A percentile compares a stretch with the other conserved stretches of the same genome.
Conservation (phyloP, 345 rosid species). For the Dovyalis caffra region DNA sequence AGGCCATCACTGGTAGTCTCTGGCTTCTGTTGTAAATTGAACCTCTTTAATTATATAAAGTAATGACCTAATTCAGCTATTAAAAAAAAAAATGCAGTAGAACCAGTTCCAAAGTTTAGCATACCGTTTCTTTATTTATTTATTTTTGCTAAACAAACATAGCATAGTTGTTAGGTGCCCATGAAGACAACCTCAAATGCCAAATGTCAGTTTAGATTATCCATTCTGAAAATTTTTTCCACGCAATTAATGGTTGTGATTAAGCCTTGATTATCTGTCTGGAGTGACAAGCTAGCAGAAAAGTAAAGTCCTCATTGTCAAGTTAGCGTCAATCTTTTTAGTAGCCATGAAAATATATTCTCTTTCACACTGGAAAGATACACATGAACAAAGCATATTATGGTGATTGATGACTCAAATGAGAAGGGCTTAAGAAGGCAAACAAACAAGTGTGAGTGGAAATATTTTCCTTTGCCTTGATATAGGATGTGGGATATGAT, state of each 20-base stretch:
- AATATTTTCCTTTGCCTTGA: constrained; percentile 7
- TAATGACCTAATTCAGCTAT: too few relatives aligned
- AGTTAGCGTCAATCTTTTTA: not conserved
- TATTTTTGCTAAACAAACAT: too few relatives aligned
- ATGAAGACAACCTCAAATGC: not conserved
- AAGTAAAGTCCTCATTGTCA: not conserved
- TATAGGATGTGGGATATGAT: constrained; percentile 13
- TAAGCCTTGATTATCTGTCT: too few relatives aligned
- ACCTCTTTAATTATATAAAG: too few relatives aligned
- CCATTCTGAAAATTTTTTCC: not conserved
- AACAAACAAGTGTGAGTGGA: constrained; percentile 15
- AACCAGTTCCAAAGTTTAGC: not conserved
- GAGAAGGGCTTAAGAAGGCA: constrained; percentile 20
- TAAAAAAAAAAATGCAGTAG: not conserved
- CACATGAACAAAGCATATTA: constrained; percentile 12
- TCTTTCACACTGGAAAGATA: constrained; percentile 19
- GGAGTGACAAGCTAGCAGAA: not conserved
- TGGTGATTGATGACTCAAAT: constrained; percentile 11
- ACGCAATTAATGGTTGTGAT: not conserved
- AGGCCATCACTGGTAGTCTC: too few relatives aligned
- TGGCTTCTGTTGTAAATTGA: too few relatives aligned
- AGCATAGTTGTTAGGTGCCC: not conserved
- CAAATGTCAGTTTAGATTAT: not conserved
- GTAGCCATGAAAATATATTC: not conserved
- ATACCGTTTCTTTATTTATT: too few relatives aligned